These are phyloP conservation scores for Cynara cardunculus DNA, from an alignment of 129 eudicot genomes.

Conservation along the genomic window DNA sequence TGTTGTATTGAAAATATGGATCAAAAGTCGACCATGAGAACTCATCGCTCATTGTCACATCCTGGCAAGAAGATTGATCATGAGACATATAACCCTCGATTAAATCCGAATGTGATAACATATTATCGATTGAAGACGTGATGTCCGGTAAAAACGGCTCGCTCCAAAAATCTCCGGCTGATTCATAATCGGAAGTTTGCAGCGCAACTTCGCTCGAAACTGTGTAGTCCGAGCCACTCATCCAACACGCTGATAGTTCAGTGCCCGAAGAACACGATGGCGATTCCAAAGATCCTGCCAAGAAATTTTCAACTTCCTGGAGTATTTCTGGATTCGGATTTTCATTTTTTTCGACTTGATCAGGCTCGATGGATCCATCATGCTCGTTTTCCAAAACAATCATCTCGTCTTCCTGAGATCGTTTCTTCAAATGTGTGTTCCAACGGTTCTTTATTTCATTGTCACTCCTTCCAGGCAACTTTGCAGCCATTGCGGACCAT, in stretches of 20 bases:
- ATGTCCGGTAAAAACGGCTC: slow-evolving; percentile 22
- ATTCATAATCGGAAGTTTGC: background rate
- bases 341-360: slow-evolving; percentile 1
- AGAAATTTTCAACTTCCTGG: background rate
- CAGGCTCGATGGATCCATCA: background rate
- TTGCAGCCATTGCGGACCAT: slow-evolving; percentile 29
- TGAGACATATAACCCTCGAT: background rate
- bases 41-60: slow-evolving; percentile 9
- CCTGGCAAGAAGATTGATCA: slow-evolving; percentile 1
- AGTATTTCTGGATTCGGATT: background rate
- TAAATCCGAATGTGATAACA: background rate
- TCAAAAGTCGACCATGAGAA: slow-evolving; percentile 16
- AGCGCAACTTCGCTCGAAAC: background rate
- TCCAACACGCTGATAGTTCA: slow-evolving; percentile 2
- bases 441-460: slow-evolving; percentile 31
- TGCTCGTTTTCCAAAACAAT: background rate
- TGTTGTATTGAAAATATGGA: slow-evolving; percentile 1
- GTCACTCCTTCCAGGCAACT: slow-evolving; percentile 29
- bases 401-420: background rate
- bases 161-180: slow-evolving; percentile 6
- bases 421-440: slow-evolving; percentile 27
- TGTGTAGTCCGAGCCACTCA: background rate
- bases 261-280: background rate
- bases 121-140: slow-evolving; percentile 6
- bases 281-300: background rate